Evolutionary conservation across 345 rosid species (phyloP), one percentile per base, ranked within the genome.

Genomic region (Gossypium bickii): DNA sequence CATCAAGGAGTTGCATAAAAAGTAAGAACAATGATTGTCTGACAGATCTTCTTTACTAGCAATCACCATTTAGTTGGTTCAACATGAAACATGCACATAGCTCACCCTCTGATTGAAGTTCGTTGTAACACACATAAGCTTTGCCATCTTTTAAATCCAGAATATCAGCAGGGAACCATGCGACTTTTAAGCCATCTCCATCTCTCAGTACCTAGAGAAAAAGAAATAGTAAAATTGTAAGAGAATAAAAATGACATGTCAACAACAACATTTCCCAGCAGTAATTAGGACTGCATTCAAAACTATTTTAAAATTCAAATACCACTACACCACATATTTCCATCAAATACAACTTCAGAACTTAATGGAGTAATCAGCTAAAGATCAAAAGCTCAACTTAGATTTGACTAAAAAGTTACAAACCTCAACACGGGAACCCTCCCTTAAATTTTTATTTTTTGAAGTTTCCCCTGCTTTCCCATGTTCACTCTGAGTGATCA

Each of bases 361-460:
- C 52, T 7, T 17, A 10, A 24, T 11, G 12, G 13, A 9, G 3
- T 15, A 18, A 24, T 56, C 61, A 61, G 47, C 58, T 24, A 45
- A 43, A 47, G 48, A 48, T 13, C 22, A 67, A 13, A 15, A 67
- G 4, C 29, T 67, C 18, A 67, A 15, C 22, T 16, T 15, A 48
- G 22, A 67, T 67, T 67, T 8, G 17, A 71, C 18, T 20, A 55
- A 55, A 34, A 71, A 18, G 24, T 38, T 2, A 85, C 88, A 75
- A 78, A 95, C 98, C 99, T 95, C 98, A 58, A 95, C 97, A 57
- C 12, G 79, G 53, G 96, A 89, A 67, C 93, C 96, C 85, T 88
- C 94, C 86, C 74, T 85, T 79, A 95, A 83, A 79, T 64, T 70
- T 18, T 76, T 79, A 63, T 77, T 85, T 68, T 83, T 85, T 43